phyloP scores from a whole-genome alignment of 2,329 filamentous ascomycete genomes.

The Beauveria sp. region DNA sequence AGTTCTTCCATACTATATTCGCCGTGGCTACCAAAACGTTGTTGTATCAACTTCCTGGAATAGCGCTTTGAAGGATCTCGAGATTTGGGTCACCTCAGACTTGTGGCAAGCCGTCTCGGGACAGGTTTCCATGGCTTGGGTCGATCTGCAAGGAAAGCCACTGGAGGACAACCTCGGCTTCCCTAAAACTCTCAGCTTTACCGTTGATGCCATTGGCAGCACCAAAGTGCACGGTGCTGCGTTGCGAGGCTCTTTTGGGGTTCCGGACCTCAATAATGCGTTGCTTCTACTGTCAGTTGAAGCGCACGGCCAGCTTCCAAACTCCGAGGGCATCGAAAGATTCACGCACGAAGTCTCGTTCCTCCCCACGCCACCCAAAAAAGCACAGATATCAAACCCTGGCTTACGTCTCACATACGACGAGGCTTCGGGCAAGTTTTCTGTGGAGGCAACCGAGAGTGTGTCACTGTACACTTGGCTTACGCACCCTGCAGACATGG shows the following conservation, averaged over 20 bases:
- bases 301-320: conserved; percentile 13
- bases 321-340: not conserved
- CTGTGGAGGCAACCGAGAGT: conserved; percentile 12
- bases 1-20: conserved; percentile 49
- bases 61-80: conserved; percentile 31
- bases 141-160: conserved; percentile 8
- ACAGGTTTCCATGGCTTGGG: conserved; percentile 11
- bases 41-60: conserved; percentile 38
- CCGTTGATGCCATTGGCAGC: conserved; percentile 12
- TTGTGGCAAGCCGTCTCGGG: conserved; percentile 13
- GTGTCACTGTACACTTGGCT: conserved; percentile 16
- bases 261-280: conserved; percentile 6
- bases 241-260: not conserved
- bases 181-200: conserved; percentile 6
- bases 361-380: conserved; percentile 13
- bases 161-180: conserved; percentile 12
- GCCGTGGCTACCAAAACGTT: conserved; percentile 50
- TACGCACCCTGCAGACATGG: conserved; percentile 12
- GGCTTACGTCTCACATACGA: conserved; percentile 10
- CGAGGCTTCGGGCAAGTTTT: conserved; percentile 11
- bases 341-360: conserved; percentile 14
- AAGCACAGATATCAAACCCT: conserved; percentile 13
- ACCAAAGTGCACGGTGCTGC: not conserved
- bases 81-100: conserved; percentile 29
- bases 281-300: conserved; percentile 12